Evolutionary conservation across 1,284 basidiomycete species (phyloP).

Genomic region (Chalciporus piperatoides): DNA sequence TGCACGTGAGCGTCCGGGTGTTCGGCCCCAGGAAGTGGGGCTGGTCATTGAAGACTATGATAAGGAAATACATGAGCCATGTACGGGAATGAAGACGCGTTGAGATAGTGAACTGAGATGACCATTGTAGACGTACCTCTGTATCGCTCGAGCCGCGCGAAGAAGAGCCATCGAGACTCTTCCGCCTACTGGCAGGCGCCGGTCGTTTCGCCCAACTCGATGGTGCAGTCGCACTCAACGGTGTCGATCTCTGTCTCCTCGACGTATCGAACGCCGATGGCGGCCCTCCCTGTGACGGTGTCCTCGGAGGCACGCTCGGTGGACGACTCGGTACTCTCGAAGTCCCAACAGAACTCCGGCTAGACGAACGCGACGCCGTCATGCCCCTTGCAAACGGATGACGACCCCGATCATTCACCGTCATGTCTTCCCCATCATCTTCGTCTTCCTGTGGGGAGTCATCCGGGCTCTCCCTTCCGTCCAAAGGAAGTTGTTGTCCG

Average conservation of each 20-base stretch:
- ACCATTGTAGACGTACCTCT: slow-evolving; percentile 47
- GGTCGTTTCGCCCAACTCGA: slow-evolving; percentile 72
- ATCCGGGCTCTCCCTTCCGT: slow-evolving; percentile 27
- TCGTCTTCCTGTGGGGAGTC: slow-evolving; percentile 32
- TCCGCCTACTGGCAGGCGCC: slow-evolving; percentile 55
- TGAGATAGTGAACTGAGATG: neutral
- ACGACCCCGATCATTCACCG: slow-evolving; percentile 36
- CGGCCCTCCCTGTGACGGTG: slow-evolving; percentile 38
- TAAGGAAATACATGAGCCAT: slow-evolving; percentile 7
- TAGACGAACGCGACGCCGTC: slow-evolving; percentile 50
- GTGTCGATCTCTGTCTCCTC: slow-evolving; percentile 59
- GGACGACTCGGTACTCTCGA: slow-evolving; percentile 43
- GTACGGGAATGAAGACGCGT: slow-evolving; percentile 7
- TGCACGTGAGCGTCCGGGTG: slow-evolving; percentile 47
- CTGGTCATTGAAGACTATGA: slow-evolving; percentile 32
- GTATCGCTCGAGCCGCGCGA: slow-evolving; percentile 54
- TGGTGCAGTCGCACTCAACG: slow-evolving; percentile 53
- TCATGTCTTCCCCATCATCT: slow-evolving; percentile 28
- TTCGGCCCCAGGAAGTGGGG: slow-evolving; percentile 42
- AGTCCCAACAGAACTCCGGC: slow-evolving; percentile 48
- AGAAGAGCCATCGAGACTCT: slow-evolving; percentile 60
- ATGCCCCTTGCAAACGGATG: slow-evolving; percentile 18
- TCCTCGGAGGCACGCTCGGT: slow-evolving; percentile 44
- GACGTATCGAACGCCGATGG: slow-evolving; percentile 60
- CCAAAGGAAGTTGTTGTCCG: slow-evolving; percentile 13